Conservation (phyloP, 208 protist species). For the Acanthamoeba rhysodes region DNA sequence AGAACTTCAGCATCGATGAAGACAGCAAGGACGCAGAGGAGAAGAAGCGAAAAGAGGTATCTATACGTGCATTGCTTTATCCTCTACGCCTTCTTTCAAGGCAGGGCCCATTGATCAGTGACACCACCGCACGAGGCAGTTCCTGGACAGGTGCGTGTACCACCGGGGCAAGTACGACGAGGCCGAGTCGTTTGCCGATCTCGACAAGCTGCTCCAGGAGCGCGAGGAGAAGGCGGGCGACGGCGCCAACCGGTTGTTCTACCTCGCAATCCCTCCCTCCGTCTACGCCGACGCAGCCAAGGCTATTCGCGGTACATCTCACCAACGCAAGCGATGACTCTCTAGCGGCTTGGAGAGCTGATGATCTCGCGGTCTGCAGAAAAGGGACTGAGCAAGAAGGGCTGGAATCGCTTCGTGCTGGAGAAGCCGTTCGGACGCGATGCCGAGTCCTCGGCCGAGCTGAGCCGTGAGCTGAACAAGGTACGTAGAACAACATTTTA, state of each 20-base stretch:
- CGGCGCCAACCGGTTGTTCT: conserved; percentile 8
- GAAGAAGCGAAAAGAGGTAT: not conserved
- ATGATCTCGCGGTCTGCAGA: not conserved
- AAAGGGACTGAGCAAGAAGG: not conserved
- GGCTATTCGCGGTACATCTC: not conserved
- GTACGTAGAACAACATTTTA: not conserved
- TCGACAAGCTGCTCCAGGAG: not conserved
- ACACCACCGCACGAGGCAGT: not conserved
- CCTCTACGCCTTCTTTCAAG: too few species aligned
- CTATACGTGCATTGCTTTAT: not conserved
- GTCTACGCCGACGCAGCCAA: not conserved
- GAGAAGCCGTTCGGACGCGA: conserved; percentile 92
- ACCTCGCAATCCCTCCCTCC: not conserved
- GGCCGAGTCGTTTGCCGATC: not conserved
- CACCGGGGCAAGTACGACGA: not conserved
- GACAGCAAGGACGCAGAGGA: not conserved
- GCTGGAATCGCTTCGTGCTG: conserved; percentile 88
- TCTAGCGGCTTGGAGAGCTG: too few species aligned
- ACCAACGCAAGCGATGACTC: too few species aligned
- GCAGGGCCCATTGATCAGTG: not conserved
- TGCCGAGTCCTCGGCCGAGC: conserved; percentile 74
- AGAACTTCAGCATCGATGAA: not conserved
- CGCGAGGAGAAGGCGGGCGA: not conserved
- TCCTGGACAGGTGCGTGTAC: not conserved
- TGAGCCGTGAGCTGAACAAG: not conserved